A percentile compares a stretch with the other conserved stretches of the same genome.
These are phyloP conservation scores for Vicia villosa DNA, from an alignment of 306 rosid species.

Conservation along the genomic window DNA sequence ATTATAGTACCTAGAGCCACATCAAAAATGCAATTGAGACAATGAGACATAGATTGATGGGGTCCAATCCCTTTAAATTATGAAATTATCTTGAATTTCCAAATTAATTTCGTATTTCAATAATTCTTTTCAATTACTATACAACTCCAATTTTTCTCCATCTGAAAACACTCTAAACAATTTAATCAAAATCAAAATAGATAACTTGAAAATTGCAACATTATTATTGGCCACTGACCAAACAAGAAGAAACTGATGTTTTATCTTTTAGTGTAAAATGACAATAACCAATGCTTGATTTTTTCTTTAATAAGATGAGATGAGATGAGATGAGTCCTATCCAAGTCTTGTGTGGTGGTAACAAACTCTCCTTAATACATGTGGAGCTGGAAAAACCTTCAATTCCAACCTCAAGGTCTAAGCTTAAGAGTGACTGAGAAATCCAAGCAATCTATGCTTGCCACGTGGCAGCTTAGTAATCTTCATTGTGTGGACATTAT, in stretches of 20 bases:
- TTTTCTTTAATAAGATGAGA: background rate
- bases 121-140: no score
- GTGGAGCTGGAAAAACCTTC: slow-evolving; percentile 62
- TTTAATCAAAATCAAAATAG: background rate
- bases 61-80: no score
- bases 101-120: no score
- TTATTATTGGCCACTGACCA: slow-evolving; percentile 16
- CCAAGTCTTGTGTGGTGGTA: slow-evolving; percentile 59
- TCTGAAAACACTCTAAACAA: background rate
- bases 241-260: slow-evolving; percentile 5
- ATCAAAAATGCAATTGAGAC: no score
- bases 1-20: no score
- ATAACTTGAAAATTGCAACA: background rate
- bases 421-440: slow-evolving; percentile 20
- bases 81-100: no score
- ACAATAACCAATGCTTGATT: slow-evolving; percentile 32
- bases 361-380: slow-evolving; percentile 22
- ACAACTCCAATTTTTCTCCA: no score
- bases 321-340: slow-evolving; percentile 28
- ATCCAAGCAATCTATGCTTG: slow-evolving; percentile 28
- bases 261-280: slow-evolving; percentile 30
- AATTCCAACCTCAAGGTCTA: slow-evolving; percentile 47
- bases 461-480: slow-evolving; percentile 71
- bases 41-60: no score
- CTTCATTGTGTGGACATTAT: slow-evolving; percentile 68